Base-by-base conservation (phyloP, 345 rosid genomes). In the Tarenaya hassleriana region DNA sequence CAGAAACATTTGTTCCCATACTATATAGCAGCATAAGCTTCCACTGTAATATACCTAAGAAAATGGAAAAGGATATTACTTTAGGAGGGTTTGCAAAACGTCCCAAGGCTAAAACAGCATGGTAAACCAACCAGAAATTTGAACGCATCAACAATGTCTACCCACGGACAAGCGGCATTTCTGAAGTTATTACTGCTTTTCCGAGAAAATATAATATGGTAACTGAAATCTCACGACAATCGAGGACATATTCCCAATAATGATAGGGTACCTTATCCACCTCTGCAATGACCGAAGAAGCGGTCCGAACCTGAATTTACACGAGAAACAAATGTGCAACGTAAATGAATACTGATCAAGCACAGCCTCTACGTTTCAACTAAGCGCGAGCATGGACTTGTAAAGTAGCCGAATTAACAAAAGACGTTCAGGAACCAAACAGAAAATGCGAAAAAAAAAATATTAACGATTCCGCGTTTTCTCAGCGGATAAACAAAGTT, bases 181-280 rank as follows among this genome's bases (percentile, higher is more conserved):
- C 33, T 6, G 24, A n/a, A n/a, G n/a, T n/a, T n/a, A n/a, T n/a
- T n/a, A n/a, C n/a, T n/a, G n/a, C n/a, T n/a, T n/a, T n/a, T n/a
- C n/a, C n/a, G n/a, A n/a, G n/a, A n/a, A n/a, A n/a, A n/a, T n/a
- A n/a, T n/a, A n/a, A n/a, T n/a, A n/a, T n/a, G n/a, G n/a, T n/a
- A n/a, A n/a, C n/a, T n/a, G n/a, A n/a, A n/a, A n/a, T n/a, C n/a
- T n/a, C n/a, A n/a, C n/a, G n/a, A n/a, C n/a, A n/a, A n/a, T n/a
- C n/a, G n/a, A n/a, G n/a, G n/a, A n/a, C 17, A 42, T n/a, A n/a
- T n/a, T 8, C 8, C 3, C 17, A 43, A 34, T 40, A 8, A 10
- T 44, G 27, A 21, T 34, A 64, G 33, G 10, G 34, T 69, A 79
- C 84, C 78, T 75, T 68, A 29, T 84, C 94, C 0, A 69, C 76